Base-by-base conservation (phyloP, 1,284 basidiomycete species). In the Apiotrichum gamsii region DNA sequence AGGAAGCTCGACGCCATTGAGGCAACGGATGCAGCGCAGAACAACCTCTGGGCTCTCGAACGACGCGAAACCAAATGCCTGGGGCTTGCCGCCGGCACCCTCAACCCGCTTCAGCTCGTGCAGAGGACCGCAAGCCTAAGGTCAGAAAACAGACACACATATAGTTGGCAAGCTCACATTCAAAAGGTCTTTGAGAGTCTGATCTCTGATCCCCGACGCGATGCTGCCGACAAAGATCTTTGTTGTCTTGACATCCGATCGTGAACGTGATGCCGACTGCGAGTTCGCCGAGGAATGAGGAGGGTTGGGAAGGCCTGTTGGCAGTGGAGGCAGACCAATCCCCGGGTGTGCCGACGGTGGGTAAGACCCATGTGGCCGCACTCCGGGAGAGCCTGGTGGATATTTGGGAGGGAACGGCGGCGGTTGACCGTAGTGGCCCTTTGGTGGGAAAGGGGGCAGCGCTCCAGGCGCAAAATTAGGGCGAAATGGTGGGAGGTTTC, bases 31-130 rank as follows among this genome's bases (percentile, higher is more conserved):
- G 39, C 87, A 88, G 51, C 90, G 79, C 53, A 91, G 72, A 5
- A 91, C 90, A 53, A 85, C 82, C 64, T 91, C 87, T 16, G 90
- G 87, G 49, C 89, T 87, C 64, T 90, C 86, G 62, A 82, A 95
- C 64, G 90, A 85, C 31, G 90, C 90, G 68, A 96, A 97, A 3
- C 90, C 93, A 63, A 96, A 96, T 3, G 89, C 89, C 73, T 93
- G 90, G 4, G 89, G 89, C 69, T 91, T 90, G 56, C 89, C 89
- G 11, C 83, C 84, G 8, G 88, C 86, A 0, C 87, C 90, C 36
- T 87, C 86, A 13, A 93, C 82, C 9, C 90, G 82, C 62, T 94
- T 96, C 72, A 95, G 86, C 4, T 85, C 87, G 50, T 82, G 82
- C 43, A 95, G 76, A 3, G 82, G 80, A 19, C 93, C 93, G 66